Evolutionary conservation across 306 rosid species (phyloP), one percentile per base, ranked within the genome.

Genomic region (Vigna reflexopilosa): DNA sequence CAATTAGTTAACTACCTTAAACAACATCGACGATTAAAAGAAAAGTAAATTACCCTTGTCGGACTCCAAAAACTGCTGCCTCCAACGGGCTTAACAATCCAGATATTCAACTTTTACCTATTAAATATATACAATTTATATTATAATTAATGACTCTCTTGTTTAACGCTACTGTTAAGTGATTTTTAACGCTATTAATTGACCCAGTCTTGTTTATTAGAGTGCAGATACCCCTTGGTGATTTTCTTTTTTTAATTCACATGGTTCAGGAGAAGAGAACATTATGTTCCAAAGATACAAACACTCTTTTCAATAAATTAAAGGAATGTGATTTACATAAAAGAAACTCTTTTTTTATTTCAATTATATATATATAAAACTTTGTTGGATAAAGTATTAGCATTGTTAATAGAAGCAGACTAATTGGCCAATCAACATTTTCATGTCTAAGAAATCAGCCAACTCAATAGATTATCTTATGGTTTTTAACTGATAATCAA

Each of bases 151-250:
- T 13, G 38, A 12, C 49, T 71, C 19, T 70, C 4, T 36, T 71
- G 49, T 70, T 70, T 34, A 63, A 36, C 5, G 44, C 67, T 30
- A 15, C 67, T 32, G 67, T 61, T 30, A 61, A 7, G 15, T 69
- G 24, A 26, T 15, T 16, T 50, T n/a, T 30, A 30, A 28, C 28
- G 6, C n/a, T 63, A 10, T 40, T 44, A 44, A 10, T 44, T 36
- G 76, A 72, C 76, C 0, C 3, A 50, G 50, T 52, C 48, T 5
- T 48, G 3, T 10, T 15, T 19, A 45, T 44, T 61, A 36, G 40
- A 5, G 40, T 5, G 40, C 32, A 30, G 32, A 7, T 38, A 38
- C 7, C 42, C 42, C 9, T 38, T 8, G 9, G 42, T 38, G 42
- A 38, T 38, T 38, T 38, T 38, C 9, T 38, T 38, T 38, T 38